Conservation (phyloP, 2,329 filamentous ascomycete species). For the Hortaea sp. region DNA sequence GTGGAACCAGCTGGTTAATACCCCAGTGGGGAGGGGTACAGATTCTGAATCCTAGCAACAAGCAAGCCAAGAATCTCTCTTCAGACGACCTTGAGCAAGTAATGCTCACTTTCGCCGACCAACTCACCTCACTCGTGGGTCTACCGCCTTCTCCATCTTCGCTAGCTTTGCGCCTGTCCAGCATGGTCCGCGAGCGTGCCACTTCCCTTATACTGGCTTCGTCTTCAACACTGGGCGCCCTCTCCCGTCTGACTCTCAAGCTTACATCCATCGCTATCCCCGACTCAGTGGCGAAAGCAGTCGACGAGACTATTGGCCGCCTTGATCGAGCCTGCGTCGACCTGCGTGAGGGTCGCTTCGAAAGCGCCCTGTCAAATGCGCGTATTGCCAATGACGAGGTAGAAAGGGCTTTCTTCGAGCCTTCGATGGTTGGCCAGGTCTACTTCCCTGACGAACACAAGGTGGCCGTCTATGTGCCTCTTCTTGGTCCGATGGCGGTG, state of each 20-base stretch:
- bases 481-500: conserved; percentile 83
- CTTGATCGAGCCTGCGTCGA: conserved; percentile 66
- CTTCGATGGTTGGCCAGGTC: conserved; percentile 96
- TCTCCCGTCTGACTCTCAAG: conserved; percentile 74
- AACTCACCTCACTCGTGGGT: conserved; percentile 79
- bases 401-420: conserved; percentile 93
- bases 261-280: conserved; percentile 89
- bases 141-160: conserved; percentile 69
- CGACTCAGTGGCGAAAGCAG: conserved; percentile 72
- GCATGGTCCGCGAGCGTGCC: conserved; percentile 73
- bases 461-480: conserved; percentile 85
- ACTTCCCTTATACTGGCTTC: conserved; percentile 79
- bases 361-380: conserved; percentile 65
- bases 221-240: conserved; percentile 84
- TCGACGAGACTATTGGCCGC: conserved; percentile 67
- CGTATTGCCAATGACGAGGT: conserved; percentile 78
- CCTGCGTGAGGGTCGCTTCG: conserved; percentile 51
- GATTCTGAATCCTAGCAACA: conserved; percentile 49
- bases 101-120: conserved; percentile 81
- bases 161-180: conserved; percentile 73
- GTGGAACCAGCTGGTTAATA: conserved; percentile 74
- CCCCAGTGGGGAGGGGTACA: conserved; percentile 86
- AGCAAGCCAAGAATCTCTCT: conserved; percentile 40
- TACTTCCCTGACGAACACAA: conserved; percentile 99
- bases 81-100: conserved; percentile 62